A percentile compares a stretch with the other conserved stretches of the same genome.
Conservation (phyloP, 2,329 filamentous ascomycete genomes). For the Blumeriella jaapii region DNA sequence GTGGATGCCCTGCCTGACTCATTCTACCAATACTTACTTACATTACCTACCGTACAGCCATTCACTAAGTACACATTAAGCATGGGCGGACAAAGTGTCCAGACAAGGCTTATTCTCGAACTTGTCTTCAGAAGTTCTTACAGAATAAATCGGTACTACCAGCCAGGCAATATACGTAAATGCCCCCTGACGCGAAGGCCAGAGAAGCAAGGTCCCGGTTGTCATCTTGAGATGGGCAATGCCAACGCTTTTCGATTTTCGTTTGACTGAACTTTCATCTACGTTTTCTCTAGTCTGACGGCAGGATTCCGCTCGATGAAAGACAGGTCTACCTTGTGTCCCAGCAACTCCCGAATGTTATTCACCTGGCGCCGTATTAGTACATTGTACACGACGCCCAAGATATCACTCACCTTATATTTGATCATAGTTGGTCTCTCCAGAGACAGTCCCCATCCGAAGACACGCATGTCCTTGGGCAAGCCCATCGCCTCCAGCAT, state of each 20-base stretch:
- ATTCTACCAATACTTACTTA: too few species aligned
- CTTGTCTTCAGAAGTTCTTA: too few species aligned
- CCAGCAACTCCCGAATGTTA: slow-evolving; percentile 44
- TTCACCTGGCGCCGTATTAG: slow-evolving; percentile 37
- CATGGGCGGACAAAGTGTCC: too few species aligned
- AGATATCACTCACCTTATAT: slow-evolving; percentile 21
- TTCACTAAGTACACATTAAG: too few species aligned
- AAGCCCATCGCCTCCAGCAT: slow-evolving; percentile 94
- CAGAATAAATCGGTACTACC: too few species aligned
- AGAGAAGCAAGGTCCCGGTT: too few species aligned
- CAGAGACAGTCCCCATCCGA: slow-evolving; percentile 84
- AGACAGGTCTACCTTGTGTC: slow-evolving; percentile 87
- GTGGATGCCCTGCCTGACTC: too few species aligned
- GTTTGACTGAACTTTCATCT: slow-evolving; percentile 10
- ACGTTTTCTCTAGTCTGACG: slow-evolving; percentile 51
- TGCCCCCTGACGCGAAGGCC: too few species aligned
- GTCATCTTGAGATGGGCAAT: too few species aligned
- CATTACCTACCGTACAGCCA: too few species aligned
- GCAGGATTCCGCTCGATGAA: slow-evolving; percentile 90
- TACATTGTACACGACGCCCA: neutral
- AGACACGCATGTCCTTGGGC: slow-evolving; percentile 83
- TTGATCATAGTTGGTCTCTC: slow-evolving; percentile 82
- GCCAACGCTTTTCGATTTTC: slow-evolving; percentile 4
- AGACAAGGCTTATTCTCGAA: too few species aligned
- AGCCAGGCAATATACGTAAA: too few species aligned